Evolutionary conservation across 148 eudicot genomes (phyloP), one percentile per base, ranked within the genome.

Genomic region (Simmondsia chinensis): DNA sequence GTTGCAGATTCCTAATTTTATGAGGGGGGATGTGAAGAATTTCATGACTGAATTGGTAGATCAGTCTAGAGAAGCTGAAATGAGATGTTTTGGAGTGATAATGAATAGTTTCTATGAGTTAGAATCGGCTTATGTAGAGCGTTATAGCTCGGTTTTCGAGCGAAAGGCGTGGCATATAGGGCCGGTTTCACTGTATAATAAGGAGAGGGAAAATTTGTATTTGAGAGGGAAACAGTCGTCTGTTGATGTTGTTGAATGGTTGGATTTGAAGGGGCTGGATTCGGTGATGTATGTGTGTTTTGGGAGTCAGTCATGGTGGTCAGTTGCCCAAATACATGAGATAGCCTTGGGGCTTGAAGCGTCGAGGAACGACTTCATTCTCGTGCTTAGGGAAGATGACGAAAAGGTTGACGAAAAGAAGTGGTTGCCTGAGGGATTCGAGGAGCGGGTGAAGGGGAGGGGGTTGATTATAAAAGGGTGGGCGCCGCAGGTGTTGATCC

Each of bases 401-500:
- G 7, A 22, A 3, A 69, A 72, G 20, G 19, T 77, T 4, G 74
- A 66, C 34, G 42, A 54, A n/a, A 47, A 69, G 68, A 16, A n/a
- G n/a, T 77, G n/a, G 20, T 21, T 6, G 65, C 62, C 8, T n/a
- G 64, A 60, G 20, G 50, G 56, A 9, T 68, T 66, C 8, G 64
- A 64, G 21, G 66, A 65, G 44, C 64, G 78, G 44, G 47, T 32
- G 1, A 33, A 48, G 36, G 69, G 15, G 13, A 50, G 61, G 24
- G 75, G 82, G 8, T 44, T 76, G 10, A n/a, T 71, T 17, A 49
- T 76, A 12, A 39, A 39, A 3, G 77, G 78, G 5, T 72, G 78
- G 78, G 72, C 78, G 11, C 77, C 82, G 2, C 75, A 76, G 37
- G 66, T 68, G 21, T 33, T 76, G 6, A 72, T 76, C 29, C 21